These are phyloP conservation scores for Cryphonectria naterciae DNA, from an alignment of 2,329 filamentous ascomycete species.

Conservation along the genomic window DNA sequence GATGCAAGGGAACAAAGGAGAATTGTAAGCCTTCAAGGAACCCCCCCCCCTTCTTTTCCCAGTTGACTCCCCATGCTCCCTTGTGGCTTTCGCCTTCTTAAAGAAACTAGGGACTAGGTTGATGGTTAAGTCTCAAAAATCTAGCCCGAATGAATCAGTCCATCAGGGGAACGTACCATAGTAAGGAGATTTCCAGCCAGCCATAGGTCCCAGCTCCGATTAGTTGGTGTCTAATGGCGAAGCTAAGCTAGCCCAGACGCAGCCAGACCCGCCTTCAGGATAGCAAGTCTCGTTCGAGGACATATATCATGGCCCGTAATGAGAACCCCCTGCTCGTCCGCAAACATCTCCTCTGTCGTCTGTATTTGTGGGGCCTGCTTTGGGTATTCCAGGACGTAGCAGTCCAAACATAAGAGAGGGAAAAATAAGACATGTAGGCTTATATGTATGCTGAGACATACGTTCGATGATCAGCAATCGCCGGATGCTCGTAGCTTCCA, in stretches of 20 bases:
- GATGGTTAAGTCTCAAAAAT: neutral
- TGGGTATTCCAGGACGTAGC: no score
- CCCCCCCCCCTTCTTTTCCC: no score
- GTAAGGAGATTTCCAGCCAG: neutral
- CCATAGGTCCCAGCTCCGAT: neutral
- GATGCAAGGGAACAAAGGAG: neutral
- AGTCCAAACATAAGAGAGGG: no score
- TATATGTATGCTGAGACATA: no score
- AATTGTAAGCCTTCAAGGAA: neutral
- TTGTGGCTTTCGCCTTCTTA: neutral
- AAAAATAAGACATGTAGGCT: no score
- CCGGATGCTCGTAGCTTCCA: no score
- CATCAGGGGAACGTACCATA: neutral
- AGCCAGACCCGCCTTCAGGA: neutral
- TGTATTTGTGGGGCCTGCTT: no score
- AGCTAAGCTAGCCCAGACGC: neutral
- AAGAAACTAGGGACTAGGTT: neutral
- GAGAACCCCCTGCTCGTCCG: neutral
- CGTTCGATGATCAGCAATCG: no score
- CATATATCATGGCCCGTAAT: neutral
- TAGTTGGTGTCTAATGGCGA: neutral
- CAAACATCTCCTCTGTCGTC: neutral
- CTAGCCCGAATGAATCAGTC: neutral
- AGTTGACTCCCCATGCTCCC: neutral
- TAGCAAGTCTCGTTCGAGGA: neutral